Evolutionary conservation across 371 early-diverging fungal genomes (phyloP), one percentile per base, ranked within the genome.

Genomic region (Encephalitozoon romaleae): DNA sequence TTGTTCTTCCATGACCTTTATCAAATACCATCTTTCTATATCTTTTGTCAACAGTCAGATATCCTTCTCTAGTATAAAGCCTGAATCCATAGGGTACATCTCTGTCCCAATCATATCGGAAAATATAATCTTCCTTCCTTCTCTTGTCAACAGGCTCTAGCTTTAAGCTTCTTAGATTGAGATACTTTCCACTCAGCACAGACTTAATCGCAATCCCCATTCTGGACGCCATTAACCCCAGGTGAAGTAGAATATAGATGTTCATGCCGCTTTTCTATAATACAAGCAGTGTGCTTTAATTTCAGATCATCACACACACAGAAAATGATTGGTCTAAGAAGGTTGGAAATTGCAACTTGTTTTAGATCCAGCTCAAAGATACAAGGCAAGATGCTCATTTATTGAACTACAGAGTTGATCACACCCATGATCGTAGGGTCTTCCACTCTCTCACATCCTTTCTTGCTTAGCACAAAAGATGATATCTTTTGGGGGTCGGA

Each of bases 401-500:
- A 32, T 72, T 65, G 41, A 59, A 55, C 63, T 68, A 43, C 52
- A 47, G 69, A 68, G 18, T 39, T 23, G 18, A 75, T 67, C 32
- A 67, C 51, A 54, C 54, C 25, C 42, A 38, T 67, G 15, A 71
- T 52, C 5, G 32, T 43, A n/a, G 67, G 42, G 2, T 26, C 26
- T 2, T 78, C 63, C 18, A 67, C 66, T 34, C 26, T 21, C 23
- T 67, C 59, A 52, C 23, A 28, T 38, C 47, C 76, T 42, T 64
- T 43, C n/a, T 55, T 72, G 15, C 28, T n/a, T 30, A 80, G 67
- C 4, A 76, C 41, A 77, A 41, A 78, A 8, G 52, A 43, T 18
- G 18, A 68, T 21, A 81, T 71, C 45, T 78, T 78, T 26, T 78
- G 76, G 3, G 32, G 47, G 53, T 81, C 78, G 45, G 67, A 76